Evolutionary conservation across 345 rosid species (phyloP), one percentile per base, ranked within the genome.

Genomic region (Citropsis articulata): DNA sequence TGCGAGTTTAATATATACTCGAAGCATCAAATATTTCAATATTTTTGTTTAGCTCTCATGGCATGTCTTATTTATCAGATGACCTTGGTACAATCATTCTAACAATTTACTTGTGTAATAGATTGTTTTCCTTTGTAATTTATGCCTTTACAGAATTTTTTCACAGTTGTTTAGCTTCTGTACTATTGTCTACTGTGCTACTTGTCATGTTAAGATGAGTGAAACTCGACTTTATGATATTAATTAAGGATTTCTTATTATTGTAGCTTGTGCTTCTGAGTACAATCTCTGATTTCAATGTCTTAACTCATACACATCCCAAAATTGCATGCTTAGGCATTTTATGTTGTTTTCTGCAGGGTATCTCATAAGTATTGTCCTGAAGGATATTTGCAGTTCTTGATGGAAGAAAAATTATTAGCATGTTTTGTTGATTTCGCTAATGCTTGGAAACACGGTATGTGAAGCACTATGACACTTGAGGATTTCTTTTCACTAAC

Each of bases 401-500:
- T 69, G 71, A 87, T 89, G 90, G 88, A 78, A 79, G 79, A 78
- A 48, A 78, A 73, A 28, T 40, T 62, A 56, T 75, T 67, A 53
- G 77, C 75, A 27, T 78, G 61, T 71, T 64, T 14, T 72, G 81
- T 73, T 73, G 80, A 85, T 77, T 75, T 65, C 31, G 64, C 73
- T 69, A 81, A 59, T 81, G 64, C 80, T 81, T 73, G 79, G 89
- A 82, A 81, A 84, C 85, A 36, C 87, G 72, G 28, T 85, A 80
- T 87, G 78, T 91, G 83, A 88, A 84, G 84, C 86, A 79, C 67
- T 53, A 96, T 96, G 99, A 89, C 91, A 18, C 93, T 94, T 6
- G 98, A 96, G 82, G 99, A 94, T 89, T 91, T 96, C 84, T 96
- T 94, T 85, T 90, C 95, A 71, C 81, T 91, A 56, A 80, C 93